phyloP scores from a whole-genome alignment of 164 flowering plant species.

The Tinospora cordifolia region DNA sequence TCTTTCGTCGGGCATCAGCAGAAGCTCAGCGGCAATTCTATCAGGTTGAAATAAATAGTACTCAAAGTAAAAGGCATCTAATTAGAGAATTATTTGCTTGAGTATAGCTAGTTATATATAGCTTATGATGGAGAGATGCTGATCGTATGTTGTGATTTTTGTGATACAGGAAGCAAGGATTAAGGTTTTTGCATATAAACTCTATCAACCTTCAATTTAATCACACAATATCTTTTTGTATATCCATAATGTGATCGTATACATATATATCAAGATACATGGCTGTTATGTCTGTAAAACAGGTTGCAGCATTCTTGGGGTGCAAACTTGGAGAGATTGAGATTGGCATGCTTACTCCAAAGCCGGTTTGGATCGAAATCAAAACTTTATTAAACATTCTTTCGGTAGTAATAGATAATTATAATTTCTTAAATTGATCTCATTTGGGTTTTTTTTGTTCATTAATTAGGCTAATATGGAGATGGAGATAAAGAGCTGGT shows the following conservation, averaged over 20 bases:
- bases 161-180: constrained; percentile 63
- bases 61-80: background rate
- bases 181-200: constrained; percentile 38
- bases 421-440: background rate
- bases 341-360: constrained; percentile 41
- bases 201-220: background rate
- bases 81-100: background rate
- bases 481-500: constrained; percentile 32
- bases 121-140: constrained; percentile 9
- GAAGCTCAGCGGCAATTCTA: constrained; percentile 55
- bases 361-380: constrained; percentile 26
- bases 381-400: background rate
- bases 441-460: background rate
- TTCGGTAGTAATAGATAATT: background rate
- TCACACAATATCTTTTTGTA: background rate
- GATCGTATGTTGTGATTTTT: background rate
- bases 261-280: background rate
- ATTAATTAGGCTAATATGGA: constrained; percentile 35
- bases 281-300: constrained; percentile 7
- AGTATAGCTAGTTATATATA: background rate
- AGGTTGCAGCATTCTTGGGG: constrained; percentile 62
- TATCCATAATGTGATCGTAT: background rate
- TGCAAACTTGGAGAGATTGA: constrained; percentile 71
- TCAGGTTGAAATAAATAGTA: constrained; percentile 33
- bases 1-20: constrained; percentile 30